Evolutionary conservation across 768 basidiomycete genomes (phyloP).

Genomic region (Termitomyces titanicus): DNA sequence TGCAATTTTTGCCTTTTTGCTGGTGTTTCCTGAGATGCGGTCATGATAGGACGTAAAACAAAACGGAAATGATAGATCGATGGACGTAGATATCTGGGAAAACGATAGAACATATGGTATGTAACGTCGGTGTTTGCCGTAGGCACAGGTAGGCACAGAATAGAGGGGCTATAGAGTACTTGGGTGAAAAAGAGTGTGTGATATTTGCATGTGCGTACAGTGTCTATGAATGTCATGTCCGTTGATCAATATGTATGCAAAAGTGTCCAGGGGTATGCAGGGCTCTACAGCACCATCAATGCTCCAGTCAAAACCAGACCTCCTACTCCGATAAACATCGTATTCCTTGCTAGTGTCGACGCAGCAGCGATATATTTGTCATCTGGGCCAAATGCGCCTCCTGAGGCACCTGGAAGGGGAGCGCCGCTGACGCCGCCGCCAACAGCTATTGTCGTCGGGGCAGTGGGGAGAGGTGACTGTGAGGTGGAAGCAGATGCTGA

Average conservation of each 20-base stretch:
- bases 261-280: neutral
- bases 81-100: neutral
- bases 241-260: conserved; percentile 5
- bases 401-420: conserved; percentile 53
- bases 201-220: conserved; percentile 5
- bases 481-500: conserved; percentile 34
- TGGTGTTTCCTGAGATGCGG: conserved; percentile 19
- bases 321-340: conserved; percentile 38
- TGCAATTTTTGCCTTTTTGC: conserved; percentile 41
- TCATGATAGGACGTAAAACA: conserved; percentile 11
- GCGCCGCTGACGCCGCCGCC: conserved; percentile 54
- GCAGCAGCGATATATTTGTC: conserved; percentile 66
- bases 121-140: conserved; percentile 9
- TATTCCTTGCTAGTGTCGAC: conserved; percentile 39
- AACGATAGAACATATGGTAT: neutral
- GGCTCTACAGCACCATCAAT: conserved; percentile 38
- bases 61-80: neutral
- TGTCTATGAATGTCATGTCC: conserved; percentile 15
- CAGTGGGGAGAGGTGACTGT: conserved; percentile 51
- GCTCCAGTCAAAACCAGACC: conserved; percentile 47
- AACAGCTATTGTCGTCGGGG: conserved; percentile 49
- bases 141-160: neutral
- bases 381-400: conserved; percentile 63
- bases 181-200: neutral
- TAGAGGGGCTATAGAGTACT: neutral